Evolutionary conservation across 371 early-diverging fungal genomes (phyloP).

Genomic region (Actinomortierella ambigua): DNA sequence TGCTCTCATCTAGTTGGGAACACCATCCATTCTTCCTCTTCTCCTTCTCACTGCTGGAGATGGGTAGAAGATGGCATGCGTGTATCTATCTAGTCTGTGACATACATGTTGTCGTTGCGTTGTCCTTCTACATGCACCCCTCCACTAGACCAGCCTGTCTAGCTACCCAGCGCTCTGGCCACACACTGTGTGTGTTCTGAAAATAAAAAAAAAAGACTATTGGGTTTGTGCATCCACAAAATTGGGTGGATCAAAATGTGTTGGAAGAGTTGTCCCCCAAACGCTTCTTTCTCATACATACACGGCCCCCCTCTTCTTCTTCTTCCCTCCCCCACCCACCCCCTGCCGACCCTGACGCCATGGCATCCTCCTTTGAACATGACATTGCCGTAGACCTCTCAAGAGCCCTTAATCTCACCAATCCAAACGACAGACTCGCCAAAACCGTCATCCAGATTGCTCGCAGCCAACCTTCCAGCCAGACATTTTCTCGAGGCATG

Average conservation of each 20-base stretch:
- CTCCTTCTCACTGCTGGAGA: no score
- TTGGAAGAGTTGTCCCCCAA: no score
- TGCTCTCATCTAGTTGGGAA: no score
- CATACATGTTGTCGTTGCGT: no score
- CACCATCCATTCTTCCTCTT: no score
- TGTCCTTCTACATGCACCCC: no score
- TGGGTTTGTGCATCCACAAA: background rate
- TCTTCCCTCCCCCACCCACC: background rate
- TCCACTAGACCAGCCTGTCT: no score
- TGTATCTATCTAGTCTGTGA: no score
- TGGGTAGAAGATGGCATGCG: no score
- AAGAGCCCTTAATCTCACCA: constrained; percentile 60
- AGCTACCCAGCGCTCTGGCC: no score
- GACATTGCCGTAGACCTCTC: constrained; percentile 65
- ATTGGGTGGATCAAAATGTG: background rate
- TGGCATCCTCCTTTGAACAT: constrained; percentile 47
- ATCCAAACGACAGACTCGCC: constrained; percentile 64
- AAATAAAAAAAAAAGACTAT: background rate
- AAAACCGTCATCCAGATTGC: constrained; percentile 66
- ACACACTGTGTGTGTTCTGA: background rate
- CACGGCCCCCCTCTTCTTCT: background rate
- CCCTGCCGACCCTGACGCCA: background rate
- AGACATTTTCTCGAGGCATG: no score
- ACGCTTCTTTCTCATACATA: no score
- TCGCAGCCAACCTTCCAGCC: constrained; percentile 41